Conservation (phyloP, 192 early-diverging fungal species). For the Coemansia sp. region DNA sequence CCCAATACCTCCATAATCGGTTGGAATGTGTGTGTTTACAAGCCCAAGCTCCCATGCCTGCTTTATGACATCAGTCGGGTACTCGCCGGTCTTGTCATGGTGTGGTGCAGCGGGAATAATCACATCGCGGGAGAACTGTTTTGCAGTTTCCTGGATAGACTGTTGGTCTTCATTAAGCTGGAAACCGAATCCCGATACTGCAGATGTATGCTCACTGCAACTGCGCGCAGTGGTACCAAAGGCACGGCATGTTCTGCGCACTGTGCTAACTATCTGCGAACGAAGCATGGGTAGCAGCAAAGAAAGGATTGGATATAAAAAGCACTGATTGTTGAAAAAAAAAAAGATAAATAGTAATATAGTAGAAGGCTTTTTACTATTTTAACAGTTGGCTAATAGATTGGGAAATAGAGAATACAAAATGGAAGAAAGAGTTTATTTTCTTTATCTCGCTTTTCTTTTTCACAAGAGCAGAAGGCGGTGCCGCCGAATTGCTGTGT, state of each 20-base stretch:
- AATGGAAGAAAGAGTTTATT: not conserved
- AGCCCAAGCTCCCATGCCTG: constrained; percentile 93
- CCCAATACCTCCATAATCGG: constrained; percentile 82
- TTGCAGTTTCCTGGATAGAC: constrained; percentile 85
- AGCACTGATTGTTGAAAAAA: not conserved
- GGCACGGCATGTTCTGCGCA: constrained; percentile 41
- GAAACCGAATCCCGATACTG: constrained; percentile 55
- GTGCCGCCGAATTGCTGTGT: too few species aligned
- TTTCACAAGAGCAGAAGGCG: too few species aligned
- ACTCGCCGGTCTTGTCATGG: constrained; percentile 92
- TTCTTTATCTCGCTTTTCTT: too few species aligned
- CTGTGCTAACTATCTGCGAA: constrained; percentile 12
- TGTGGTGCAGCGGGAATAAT: constrained; percentile 90
- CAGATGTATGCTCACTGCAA: constrained; percentile 5
- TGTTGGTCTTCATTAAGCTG: constrained; percentile 80
- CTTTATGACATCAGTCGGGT: constrained; percentile 80
- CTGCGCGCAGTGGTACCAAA: constrained; percentile 36
- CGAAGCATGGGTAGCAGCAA: constrained; percentile 35
- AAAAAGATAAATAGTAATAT: not conserved
- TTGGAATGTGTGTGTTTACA: constrained; percentile 87
- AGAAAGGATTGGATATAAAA: not conserved
- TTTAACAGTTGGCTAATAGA: not conserved
- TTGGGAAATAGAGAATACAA: not conserved
- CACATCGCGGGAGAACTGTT: constrained; percentile 85
- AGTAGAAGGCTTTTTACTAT: too few species aligned